Conservation (phyloP, 768 basidiomycete genomes). For the Vishniacozyma victoriae region DNA sequence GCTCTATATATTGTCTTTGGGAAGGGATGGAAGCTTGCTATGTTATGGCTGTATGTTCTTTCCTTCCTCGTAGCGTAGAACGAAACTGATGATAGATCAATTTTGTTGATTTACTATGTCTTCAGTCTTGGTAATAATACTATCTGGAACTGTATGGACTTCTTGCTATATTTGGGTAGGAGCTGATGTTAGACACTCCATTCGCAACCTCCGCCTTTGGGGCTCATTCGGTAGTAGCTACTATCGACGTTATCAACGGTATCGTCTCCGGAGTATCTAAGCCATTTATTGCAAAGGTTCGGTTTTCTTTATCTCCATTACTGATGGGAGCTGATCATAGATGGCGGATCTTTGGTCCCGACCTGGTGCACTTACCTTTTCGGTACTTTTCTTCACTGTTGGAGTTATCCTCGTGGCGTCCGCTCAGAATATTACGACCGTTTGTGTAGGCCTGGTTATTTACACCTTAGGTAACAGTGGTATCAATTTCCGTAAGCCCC, state of each 20-base stretch:
- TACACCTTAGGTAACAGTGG: slow-evolving; percentile 40
- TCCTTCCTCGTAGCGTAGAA: slow-evolving; percentile 1
- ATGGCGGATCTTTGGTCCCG: slow-evolving; percentile 38
- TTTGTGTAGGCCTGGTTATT: slow-evolving; percentile 28
- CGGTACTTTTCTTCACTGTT: slow-evolving; percentile 30
- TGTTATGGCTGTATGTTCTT: slow-evolving; percentile 22
- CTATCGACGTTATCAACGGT: slow-evolving; percentile 29
- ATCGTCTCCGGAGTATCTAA: slow-evolving; percentile 36
- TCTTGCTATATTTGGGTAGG: no score
- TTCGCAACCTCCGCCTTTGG: slow-evolving; percentile 38
- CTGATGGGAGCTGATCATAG: slow-evolving; percentile 12
- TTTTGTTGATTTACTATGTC: slow-evolving; percentile 23
- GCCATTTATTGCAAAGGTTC: slow-evolving; percentile 40
- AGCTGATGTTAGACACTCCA: slow-evolving; percentile 9
- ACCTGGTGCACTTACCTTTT: slow-evolving; percentile 26
- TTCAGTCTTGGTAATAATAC: slow-evolving; percentile 22
- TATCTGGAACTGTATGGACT: slow-evolving; percentile 19
- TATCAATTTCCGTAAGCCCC: no score
- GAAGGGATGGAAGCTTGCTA: slow-evolving; percentile 25
- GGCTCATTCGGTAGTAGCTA: slow-evolving; percentile 34
- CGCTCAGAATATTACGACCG: slow-evolving; percentile 24
- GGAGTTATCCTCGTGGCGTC: slow-evolving; percentile 42
- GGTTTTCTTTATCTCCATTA: not conserved
- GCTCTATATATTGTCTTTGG: slow-evolving; percentile 37
- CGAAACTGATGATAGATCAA: slow-evolving; percentile 8